Evolutionary conservation across 352 stramenopile species (phyloP), one percentile per base, ranked within the genome.

Genomic region (Phytophthora pseudosyringae): DNA sequence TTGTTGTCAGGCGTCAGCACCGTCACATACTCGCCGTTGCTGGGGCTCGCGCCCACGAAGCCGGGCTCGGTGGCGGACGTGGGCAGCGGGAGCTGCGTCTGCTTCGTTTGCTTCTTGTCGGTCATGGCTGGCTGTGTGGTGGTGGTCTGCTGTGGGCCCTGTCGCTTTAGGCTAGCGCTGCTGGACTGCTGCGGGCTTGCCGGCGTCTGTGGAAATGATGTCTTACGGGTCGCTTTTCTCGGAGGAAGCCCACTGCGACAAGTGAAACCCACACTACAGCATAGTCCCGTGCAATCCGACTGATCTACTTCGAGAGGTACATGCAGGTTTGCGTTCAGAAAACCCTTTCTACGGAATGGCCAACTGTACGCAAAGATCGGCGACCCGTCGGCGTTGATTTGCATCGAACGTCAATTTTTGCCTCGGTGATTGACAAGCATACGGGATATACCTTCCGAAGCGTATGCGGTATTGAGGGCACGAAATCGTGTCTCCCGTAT

Each of bases 1-100:
- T 73, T 77, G 51, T 69, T 55, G 45, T 75, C 72, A 6, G 72
- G 72, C 10, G 72, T 80, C 26, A 75, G 44, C 33, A 80, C 69
- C 13, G 64, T 77, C 53, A 80, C 72, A 64, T 75, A 80, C 28
- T 69, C 72, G 61, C 41, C 55, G 26, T 69, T 65, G 61, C 53
- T 70, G 43, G 58, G 56, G 33, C 68, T 73, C 9, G 59, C 39
- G 40, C 63, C 53, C 2, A 73, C 64, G 40, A 76, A 76, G 1
- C 2, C 49, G 7, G 64, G 69, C n/a, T 76, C 64, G 13, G 25
- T 33, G 1, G 18, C 36, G 5, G 54, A 58, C 3, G 64, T 72
- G 0, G 67, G 56, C 12, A 72, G 40, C 28, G 68, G 63, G 12
- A 76, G 38, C 36, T 67, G 43, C 12, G 47, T 29, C 26, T 68